Conservation (phyloP, 2,329 filamentous ascomycete species). For the Claviceps spartinae region DNA sequence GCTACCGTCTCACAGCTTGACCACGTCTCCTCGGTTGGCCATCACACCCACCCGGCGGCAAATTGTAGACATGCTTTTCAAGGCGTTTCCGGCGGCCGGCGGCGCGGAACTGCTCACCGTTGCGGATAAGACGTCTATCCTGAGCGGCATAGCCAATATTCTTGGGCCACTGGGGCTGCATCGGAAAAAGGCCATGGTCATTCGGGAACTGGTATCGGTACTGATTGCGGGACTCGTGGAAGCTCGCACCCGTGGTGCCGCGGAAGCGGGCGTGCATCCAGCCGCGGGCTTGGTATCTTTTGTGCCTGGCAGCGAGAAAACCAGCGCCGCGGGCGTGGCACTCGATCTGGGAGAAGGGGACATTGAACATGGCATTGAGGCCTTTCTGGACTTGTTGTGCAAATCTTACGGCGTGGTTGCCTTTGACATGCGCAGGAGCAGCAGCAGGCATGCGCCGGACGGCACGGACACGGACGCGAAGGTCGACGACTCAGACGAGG, state of each 20-base stretch:
- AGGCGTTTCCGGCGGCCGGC: constrained; percentile 54
- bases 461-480: not conserved
- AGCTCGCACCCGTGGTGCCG: constrained; percentile 80
- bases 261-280: constrained; percentile 92
- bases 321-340: constrained; percentile 33
- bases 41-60: constrained; percentile 45
- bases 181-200: constrained; percentile 81
- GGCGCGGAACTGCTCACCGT: constrained; percentile 54
- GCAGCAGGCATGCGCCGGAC: not conserved
- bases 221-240: constrained; percentile 78
- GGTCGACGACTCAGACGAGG: constrained; percentile 35
- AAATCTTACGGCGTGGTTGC: constrained; percentile 51
- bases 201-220: constrained; percentile 72
- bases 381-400: constrained; percentile 46
- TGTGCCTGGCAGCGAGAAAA: constrained; percentile 38
- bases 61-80: constrained; percentile 52
- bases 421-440: constrained; percentile 24
- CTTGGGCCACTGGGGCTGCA: constrained; percentile 66
- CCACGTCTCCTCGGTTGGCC: constrained; percentile 40
- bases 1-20: constrained; percentile 34
- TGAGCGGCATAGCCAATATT: constrained; percentile 81
- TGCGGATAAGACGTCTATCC: constrained; percentile 62
- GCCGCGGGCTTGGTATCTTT: constrained; percentile 72
- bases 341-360: constrained; percentile 52
- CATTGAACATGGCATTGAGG: constrained; percentile 51